These are phyloP conservation scores for Pseudogymnoascus sp. DNA, from an alignment of 2,329 filamentous ascomycete genomes.

Conservation along the genomic window DNA sequence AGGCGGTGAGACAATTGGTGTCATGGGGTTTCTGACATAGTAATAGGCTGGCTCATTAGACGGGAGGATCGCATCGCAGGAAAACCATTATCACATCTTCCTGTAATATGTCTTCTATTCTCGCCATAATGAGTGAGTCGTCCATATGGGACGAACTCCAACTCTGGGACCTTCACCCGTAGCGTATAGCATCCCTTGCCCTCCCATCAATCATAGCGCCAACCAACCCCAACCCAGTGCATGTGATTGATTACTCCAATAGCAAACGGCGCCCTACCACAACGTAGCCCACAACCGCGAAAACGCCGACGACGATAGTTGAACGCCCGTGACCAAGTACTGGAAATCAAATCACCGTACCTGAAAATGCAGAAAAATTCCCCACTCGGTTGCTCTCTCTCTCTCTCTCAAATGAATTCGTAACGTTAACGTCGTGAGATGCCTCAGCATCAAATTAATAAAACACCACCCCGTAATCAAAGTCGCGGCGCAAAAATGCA, in stretches of 20 bases:
- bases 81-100: background rate
- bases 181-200: background rate
- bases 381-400: slow-evolving; percentile 4
- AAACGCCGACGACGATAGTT: background rate
- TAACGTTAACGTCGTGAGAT: slow-evolving; percentile 8
- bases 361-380: background rate
- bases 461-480: background rate
- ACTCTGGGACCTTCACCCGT: background rate
- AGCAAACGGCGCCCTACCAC: background rate
- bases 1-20: slow-evolving; percentile 3
- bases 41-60: background rate
- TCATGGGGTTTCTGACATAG: background rate
- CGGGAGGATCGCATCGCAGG: background rate
- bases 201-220: background rate
- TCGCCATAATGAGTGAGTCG: background rate
- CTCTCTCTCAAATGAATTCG: slow-evolving; percentile 1
- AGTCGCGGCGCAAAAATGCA: slow-evolving; percentile 4
- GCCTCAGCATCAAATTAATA: background rate
- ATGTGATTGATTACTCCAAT: slow-evolving; percentile 9
- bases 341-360: slow-evolving; percentile 3
- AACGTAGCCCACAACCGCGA: background rate
- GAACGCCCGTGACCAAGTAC: slow-evolving; percentile 4
- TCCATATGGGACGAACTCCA: background rate
- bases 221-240: background rate
- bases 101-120: slow-evolving; percentile 7